Evolutionary conservation across 1,139 yeast species (phyloP).

Genomic region (Geotrichum reessii): DNA sequence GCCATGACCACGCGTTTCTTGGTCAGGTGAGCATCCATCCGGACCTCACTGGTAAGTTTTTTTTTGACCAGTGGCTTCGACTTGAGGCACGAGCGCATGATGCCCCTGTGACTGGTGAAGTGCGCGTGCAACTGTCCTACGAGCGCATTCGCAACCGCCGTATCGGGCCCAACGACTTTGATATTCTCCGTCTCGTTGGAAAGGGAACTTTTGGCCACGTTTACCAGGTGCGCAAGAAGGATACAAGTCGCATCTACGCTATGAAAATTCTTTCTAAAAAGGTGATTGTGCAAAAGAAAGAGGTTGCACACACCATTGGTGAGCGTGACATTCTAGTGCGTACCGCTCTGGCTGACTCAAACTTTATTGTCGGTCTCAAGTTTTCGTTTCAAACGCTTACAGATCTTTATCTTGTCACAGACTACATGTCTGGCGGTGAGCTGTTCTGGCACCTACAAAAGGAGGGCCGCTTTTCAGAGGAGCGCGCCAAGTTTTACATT

Average conservation of each 20-base stretch:
- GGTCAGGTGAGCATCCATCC: constrained; percentile 81
- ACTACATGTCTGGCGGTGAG: constrained; percentile 98
- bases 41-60: constrained; percentile 47
- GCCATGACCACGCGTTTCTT: constrained; percentile 71
- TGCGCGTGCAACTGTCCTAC: constrained; percentile 69
- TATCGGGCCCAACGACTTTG: constrained; percentile 92
- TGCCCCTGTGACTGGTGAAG: constrained; percentile 71
- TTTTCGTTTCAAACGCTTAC: constrained; percentile 93
- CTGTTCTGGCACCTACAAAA: constrained; percentile 95
- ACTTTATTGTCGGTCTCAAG: constrained; percentile 90
- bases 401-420: constrained; percentile 88
- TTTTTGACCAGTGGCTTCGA: constrained; percentile 58
- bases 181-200: constrained; percentile 80
- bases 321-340: constrained; percentile 91
- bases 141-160: constrained; percentile 64
- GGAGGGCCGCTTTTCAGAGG: constrained; percentile 89
- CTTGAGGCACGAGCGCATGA: constrained; percentile 70
- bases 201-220: constrained; percentile 98
- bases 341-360: constrained; percentile 73
- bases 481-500: constrained; percentile 89
- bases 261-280: constrained; percentile 94
- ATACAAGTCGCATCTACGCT: constrained; percentile 85
- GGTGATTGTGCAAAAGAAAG: constrained; percentile 92
- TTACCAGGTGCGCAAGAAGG: constrained; percentile 86
- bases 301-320: constrained; percentile 95